These are phyloP conservation scores for Pythium phragmiticola DNA, from an alignment of 352 stramenopile genomes.

Conservation along the genomic window DNA sequence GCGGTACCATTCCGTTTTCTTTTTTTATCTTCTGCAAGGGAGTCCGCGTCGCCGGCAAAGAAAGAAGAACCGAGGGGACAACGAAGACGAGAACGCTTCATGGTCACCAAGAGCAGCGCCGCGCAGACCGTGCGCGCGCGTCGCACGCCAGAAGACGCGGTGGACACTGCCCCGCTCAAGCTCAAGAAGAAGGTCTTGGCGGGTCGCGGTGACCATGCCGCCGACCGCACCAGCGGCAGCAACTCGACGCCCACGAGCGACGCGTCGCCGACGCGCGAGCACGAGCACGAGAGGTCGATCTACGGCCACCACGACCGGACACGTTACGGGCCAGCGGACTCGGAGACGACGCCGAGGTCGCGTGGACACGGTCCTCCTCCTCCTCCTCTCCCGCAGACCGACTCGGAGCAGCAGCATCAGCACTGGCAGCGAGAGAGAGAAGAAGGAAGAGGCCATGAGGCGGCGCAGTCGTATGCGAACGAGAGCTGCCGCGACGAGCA, in stretches of 20 bases:
- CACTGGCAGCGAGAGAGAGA: no score
- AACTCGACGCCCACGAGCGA: neutral
- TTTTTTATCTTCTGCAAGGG: conserved; percentile 14
- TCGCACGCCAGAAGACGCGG: neutral
- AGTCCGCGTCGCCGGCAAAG: neutral
- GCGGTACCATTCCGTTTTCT: conserved; percentile 7
- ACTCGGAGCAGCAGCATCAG: no score
- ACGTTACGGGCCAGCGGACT: no score
- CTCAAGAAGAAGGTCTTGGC: conserved; percentile 25
- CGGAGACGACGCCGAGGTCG: no score
- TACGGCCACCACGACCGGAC: no score
- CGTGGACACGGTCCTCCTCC: no score
- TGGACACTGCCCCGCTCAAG: conserved; percentile 10
- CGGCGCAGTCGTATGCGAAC: no score
- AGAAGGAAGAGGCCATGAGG: neutral
- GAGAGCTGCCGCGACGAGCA: no score
- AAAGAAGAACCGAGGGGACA: no score
- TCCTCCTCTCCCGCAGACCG: no score
- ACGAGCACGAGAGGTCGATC: no score
- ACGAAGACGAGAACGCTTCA: neutral
- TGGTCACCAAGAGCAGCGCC: conserved; percentile 13
- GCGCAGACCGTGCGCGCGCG: conserved; percentile 9
- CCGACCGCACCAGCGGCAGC: neutral
- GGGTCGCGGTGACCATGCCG: neutral
- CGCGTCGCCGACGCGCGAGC: neutral